Evolutionary conservation across 1,284 basidiomycete species (phyloP).

Genomic region (Irpex sp.): DNA sequence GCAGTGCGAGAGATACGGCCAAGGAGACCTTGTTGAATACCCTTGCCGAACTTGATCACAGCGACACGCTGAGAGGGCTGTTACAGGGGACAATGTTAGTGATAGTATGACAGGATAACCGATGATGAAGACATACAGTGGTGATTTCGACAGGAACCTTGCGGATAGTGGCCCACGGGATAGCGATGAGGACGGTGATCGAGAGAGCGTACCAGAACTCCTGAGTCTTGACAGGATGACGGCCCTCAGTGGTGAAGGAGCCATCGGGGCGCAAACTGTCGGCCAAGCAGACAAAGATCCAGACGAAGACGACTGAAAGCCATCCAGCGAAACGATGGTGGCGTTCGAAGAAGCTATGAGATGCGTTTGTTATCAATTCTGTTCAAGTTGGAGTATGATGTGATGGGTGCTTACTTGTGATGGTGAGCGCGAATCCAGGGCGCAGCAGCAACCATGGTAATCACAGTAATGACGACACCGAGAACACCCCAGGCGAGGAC

Average conservation of each 20-base stretch:
- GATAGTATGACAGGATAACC: not conserved
- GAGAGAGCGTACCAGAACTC: slow-evolving; percentile 12
- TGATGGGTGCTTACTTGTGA: slow-evolving; percentile 9
- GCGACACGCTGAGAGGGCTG: slow-evolving; percentile 63
- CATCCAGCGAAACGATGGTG: slow-evolving; percentile 16
- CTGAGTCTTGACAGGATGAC: slow-evolving; percentile 3
- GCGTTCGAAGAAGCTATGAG: slow-evolving; percentile 10
- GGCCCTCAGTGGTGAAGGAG: slow-evolving; percentile 4
- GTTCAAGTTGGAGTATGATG: not conserved
- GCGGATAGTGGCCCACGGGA: slow-evolving; percentile 36
- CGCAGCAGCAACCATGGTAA: slow-evolving; percentile 10
- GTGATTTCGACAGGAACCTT: slow-evolving; percentile 35
- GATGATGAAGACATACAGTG: slow-evolving; percentile 21
- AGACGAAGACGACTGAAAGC: slow-evolving; percentile 8
- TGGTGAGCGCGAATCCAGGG: slow-evolving; percentile 14
- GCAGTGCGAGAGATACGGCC: slow-evolving; percentile 58
- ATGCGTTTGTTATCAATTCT: not conserved
- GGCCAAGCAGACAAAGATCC: slow-evolving; percentile 10
- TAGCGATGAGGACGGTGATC: slow-evolving; percentile 22
- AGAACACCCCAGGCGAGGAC: slow-evolving; percentile 13
- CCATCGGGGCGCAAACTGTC: not conserved
- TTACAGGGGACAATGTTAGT: not conserved
- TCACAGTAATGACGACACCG: slow-evolving; percentile 5
- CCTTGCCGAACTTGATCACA: slow-evolving; percentile 56
- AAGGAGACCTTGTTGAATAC: slow-evolving; percentile 64